These are phyloP conservation scores for Emergomyces orientalis DNA, from an alignment of 2,329 filamentous ascomycete species.

Conservation along the genomic window DNA sequence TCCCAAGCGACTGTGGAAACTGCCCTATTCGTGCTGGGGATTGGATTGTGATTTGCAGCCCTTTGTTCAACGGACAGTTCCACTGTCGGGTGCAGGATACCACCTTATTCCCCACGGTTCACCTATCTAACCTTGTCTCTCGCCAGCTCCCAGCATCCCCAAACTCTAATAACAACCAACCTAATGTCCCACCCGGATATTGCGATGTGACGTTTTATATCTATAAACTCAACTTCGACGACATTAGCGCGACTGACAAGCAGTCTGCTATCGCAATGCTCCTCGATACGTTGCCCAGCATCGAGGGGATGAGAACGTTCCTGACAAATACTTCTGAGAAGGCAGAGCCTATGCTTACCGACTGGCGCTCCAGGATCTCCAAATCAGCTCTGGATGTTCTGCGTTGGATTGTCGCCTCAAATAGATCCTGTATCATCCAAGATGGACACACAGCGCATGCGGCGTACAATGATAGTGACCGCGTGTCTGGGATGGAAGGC, in stretches of 20 bases:
- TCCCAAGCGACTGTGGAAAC: conserved; percentile 22
- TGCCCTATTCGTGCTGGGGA: conserved; percentile 39
- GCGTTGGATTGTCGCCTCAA: conserved; percentile 84
- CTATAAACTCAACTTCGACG: conserved; percentile 36
- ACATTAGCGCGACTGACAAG: conserved; percentile 24
- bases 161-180: not conserved
- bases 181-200: not conserved
- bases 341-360: conserved; percentile 35
- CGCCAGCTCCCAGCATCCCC: not conserved
- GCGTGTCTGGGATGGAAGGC: conserved; percentile 52
- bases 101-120: conserved; percentile 37
- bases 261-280: conserved; percentile 25
- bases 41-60: conserved; percentile 42
- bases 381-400: conserved; percentile 59
- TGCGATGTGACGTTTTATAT: conserved; percentile 19
- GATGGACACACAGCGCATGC: conserved; percentile 43
- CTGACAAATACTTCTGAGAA: conserved; percentile 30
- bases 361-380: conserved; percentile 53
- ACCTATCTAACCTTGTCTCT: conserved; percentile 18
- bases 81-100: conserved; percentile 46
- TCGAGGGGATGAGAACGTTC: conserved; percentile 37
- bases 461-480: conserved; percentile 33
- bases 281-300: conserved; percentile 32
- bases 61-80: conserved; percentile 18
- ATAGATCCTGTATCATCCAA: conserved; percentile 75